These are phyloP conservation scores for Primulina eburnea DNA, from an alignment of 257 asterid species.

Conservation along the genomic window DNA sequence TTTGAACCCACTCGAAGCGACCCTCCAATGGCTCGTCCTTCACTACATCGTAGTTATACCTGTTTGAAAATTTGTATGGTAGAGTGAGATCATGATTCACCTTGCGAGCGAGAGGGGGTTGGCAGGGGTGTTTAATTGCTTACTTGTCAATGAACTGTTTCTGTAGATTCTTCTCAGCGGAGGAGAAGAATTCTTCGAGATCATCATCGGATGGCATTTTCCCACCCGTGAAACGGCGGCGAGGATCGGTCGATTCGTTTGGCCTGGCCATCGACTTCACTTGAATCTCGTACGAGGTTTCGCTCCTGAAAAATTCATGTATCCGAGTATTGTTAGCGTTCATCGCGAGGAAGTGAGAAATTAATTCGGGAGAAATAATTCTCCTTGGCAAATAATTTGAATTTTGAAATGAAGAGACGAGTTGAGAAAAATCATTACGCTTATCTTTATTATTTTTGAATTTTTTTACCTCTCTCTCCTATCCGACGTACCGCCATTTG, in stretches of 20 bases:
- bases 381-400: conserved; percentile 19
- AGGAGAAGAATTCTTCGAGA: conserved; percentile 53
- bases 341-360: background rate
- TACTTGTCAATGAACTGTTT: conserved; percentile 50
- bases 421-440: conserved; percentile 26
- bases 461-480: conserved; percentile 38
- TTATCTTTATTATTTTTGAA: conserved; percentile 15
- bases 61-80: conserved; percentile 9
- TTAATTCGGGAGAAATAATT: too few relatives aligned
- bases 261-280: conserved; percentile 37
- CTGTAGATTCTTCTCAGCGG: conserved; percentile 49
- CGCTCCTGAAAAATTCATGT: conserved; percentile 34
- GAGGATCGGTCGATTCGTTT: conserved; percentile 24
- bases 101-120: background rate
- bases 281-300: conserved; percentile 32
- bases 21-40: conserved; percentile 61
- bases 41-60: conserved; percentile 61
- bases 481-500: conserved; percentile 35
- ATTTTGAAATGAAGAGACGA: conserved; percentile 45
- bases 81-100: background rate
- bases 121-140: background rate
- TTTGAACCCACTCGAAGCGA: conserved; percentile 51
- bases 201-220: conserved; percentile 52
- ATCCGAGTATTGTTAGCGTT: conserved; percentile 2
- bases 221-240: conserved; percentile 20